Conservation (phyloP, 2,329 filamentous ascomycete species). For the Penicillium sp. region DNA sequence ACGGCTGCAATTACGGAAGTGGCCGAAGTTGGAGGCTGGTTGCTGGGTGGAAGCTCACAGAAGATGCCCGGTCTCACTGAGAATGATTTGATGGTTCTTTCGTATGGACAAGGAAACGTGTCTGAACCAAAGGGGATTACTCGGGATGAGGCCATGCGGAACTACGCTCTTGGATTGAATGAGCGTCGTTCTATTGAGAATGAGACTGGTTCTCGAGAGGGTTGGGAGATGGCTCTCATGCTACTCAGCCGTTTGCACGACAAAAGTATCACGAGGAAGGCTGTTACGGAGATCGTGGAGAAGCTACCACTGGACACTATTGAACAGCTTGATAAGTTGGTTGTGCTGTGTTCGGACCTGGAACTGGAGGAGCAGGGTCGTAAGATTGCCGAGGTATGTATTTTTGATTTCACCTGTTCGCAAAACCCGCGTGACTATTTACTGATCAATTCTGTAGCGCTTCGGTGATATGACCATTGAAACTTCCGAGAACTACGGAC, state of each 20-base stretch:
- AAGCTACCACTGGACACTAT: constrained; percentile 74
- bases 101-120: constrained; percentile 66
- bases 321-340: constrained; percentile 78
- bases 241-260: constrained; percentile 83
- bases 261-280: constrained; percentile 70
- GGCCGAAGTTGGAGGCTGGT: constrained; percentile 82
- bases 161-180: constrained; percentile 73
- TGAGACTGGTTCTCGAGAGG: constrained; percentile 60
- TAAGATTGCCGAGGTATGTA: constrained; percentile 78
- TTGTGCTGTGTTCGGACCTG: constrained; percentile 76
- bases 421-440: neutral
- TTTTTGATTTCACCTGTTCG: neutral
- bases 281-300: constrained; percentile 75
- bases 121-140: constrained; percentile 58
- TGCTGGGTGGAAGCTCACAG: constrained; percentile 65
- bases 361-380: constrained; percentile 80
- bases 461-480: constrained; percentile 80
- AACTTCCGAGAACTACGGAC: constrained; percentile 78
- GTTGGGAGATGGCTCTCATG: constrained; percentile 89
- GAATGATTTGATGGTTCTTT: constrained; percentile 84
- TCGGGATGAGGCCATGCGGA: constrained; percentile 78
- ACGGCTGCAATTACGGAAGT: constrained; percentile 82
- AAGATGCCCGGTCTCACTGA: constrained; percentile 72
- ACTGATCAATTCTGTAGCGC: constrained; percentile 59
- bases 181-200: constrained; percentile 43